These are phyloP conservation scores for Pilasporangium apinafurcum DNA, from an alignment of 352 stramenopile genomes.

Conservation along the genomic window DNA sequence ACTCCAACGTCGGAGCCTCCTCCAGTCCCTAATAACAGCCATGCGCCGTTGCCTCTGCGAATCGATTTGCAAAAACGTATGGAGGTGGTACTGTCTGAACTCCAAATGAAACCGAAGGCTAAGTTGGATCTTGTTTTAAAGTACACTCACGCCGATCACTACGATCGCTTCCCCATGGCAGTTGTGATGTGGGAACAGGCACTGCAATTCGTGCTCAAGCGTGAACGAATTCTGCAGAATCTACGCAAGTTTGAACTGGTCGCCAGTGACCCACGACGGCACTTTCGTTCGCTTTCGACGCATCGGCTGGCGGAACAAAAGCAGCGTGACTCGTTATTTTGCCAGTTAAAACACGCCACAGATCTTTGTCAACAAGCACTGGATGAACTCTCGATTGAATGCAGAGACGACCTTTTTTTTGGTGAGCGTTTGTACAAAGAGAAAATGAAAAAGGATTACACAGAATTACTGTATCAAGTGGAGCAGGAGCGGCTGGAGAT, in stretches of 20 bases:
- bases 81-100: slow-evolving; percentile 35
- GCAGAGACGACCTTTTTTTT: slow-evolving; percentile 32
- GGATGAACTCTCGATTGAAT: slow-evolving; percentile 34
- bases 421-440: slow-evolving; percentile 39
- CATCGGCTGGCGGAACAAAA: slow-evolving; percentile 58
- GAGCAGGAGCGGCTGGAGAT: slow-evolving; percentile 59
- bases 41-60: slow-evolving; percentile 40
- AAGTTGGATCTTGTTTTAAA: slow-evolving; percentile 75
- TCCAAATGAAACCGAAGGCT: slow-evolving; percentile 39
- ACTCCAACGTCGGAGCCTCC: background rate
- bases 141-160: slow-evolving; percentile 55
- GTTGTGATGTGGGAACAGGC: slow-evolving; percentile 62
- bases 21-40: slow-evolving; percentile 10
- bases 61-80: slow-evolving; percentile 56
- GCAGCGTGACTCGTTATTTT: slow-evolving; percentile 52
- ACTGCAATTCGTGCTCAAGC: slow-evolving; percentile 22
- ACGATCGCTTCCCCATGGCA: slow-evolving; percentile 49
- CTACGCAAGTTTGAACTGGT: slow-evolving; percentile 47
- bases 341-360: slow-evolving; percentile 40
- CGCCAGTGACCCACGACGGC: slow-evolving; percentile 57
- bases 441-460: slow-evolving; percentile 80
- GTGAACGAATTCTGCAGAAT: slow-evolving; percentile 33
- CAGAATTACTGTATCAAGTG: slow-evolving; percentile 60
- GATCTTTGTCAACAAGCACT: slow-evolving; percentile 38
- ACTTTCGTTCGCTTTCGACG: slow-evolving; percentile 66